These are phyloP conservation scores for Aspergillus sp. DNA, from an alignment of 2,329 filamentous ascomycete genomes.

Conservation along the genomic window DNA sequence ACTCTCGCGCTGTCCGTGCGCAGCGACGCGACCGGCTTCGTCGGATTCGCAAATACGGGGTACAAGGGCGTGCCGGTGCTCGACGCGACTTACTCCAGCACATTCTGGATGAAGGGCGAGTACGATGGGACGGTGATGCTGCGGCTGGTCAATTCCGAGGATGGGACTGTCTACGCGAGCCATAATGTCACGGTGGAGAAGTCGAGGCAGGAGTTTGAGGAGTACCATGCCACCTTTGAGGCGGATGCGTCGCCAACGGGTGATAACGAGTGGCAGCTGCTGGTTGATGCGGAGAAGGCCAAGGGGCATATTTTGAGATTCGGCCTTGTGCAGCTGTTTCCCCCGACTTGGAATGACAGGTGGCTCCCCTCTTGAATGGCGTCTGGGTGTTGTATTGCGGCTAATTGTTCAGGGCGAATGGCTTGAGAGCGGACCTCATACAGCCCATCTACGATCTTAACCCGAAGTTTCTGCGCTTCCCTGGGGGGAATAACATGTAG, in stretches of 20 bases:
- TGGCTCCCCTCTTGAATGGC: conserved; percentile 1
- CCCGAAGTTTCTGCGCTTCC: conserved; percentile 62
- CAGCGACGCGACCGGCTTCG: conserved; percentile 21
- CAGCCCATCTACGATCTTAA: conserved; percentile 54
- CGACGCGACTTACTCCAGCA: conserved; percentile 26
- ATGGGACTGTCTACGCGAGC: conserved; percentile 25
- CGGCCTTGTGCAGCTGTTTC: conserved; percentile 28
- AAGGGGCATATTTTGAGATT: conserved; percentile 23
- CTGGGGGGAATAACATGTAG: conserved; percentile 63
- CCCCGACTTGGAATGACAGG: conserved; percentile 25
- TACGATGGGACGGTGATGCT: conserved; percentile 28
- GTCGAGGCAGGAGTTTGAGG: conserved; percentile 17
- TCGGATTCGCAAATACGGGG: conserved; percentile 49
- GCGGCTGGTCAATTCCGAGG: conserved; percentile 26
- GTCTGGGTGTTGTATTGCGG: neutral
- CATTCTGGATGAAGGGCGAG: conserved; percentile 34
- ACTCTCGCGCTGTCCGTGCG: conserved; percentile 27
- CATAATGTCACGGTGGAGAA: conserved; percentile 29
- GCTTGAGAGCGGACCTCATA: conserved; percentile 57
- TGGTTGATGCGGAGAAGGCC: conserved; percentile 26
- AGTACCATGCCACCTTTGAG: conserved; percentile 24
- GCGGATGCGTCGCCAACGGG: conserved; percentile 22
- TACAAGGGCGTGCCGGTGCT: conserved; percentile 32
- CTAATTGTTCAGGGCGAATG: conserved; percentile 45
- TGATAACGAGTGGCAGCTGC: conserved; percentile 31